Base-by-base conservation (phyloP, 495 filamentous ascomycete species). In the Hypoxylon perforatum region DNA sequence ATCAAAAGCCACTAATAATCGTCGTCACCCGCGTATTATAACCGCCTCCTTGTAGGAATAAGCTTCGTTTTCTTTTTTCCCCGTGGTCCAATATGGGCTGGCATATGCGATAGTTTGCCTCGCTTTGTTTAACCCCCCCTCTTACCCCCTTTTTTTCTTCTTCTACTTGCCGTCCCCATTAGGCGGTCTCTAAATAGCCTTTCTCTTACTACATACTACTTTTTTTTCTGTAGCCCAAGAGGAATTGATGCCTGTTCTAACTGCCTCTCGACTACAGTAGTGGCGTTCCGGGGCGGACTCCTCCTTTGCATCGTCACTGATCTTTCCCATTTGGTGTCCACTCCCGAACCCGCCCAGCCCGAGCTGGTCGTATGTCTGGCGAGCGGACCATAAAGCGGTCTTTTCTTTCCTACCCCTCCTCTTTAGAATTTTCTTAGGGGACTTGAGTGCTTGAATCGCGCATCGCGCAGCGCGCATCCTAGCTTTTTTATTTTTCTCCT, bases 281-380 rank as follows among this genome's bases (percentile, higher is more conserved):
- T 61, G 61, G 66, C 56, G 48, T 42, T 51, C 30, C 54, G 28
- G 48, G 39, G 48, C 63, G 50, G 49, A 41, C 35, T 65, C 55
- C 55, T 64, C 55, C 46, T 53, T n/a, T 36, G 39, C 58, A 46
- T 69, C 66, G 60, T 61, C 61, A 52, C 57, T 56, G 66, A 69
- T 57, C 50, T 69, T 69, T 65, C 66, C 61, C 56, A 57, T 64
- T 69, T 57, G 61, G 66, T 65, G 57, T 61, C 52, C 57, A 67
- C 57, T 54, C 51, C 61, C 66, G 60, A 69, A 47, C 65, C n/a
- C 65, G 55, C 60, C 60, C 65, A 69, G 60, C 49, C 65, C 60
- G 60, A 55, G 45, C 45, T 65, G 51, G 57, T 65, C 66, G 61
- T 69, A 64, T 65, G 66, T 69, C 66, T 69, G 61, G 56, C 64